These are phyloP conservation scores for Fremontodendron californicum DNA, from an alignment of 345 rosid species.

Conservation along the genomic window DNA sequence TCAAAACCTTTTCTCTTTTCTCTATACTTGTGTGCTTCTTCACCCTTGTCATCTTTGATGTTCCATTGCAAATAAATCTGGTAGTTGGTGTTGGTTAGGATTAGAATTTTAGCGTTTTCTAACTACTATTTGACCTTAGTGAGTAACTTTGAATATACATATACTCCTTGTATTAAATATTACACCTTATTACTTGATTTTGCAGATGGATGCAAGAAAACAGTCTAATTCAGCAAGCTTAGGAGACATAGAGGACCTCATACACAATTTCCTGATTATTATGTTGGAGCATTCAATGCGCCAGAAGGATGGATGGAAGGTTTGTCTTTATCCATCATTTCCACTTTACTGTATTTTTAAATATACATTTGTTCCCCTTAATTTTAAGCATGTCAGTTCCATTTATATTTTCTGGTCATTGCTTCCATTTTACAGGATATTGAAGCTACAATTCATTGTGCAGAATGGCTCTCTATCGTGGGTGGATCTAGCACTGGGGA, in stretches of 20 bases:
- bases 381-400: background rate
- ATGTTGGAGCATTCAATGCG: conserved; percentile 98
- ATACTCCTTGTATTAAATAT: background rate
- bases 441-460: conserved; percentile 99
- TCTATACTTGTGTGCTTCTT: conserved; percentile 7
- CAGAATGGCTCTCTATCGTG: conserved; percentile 97
- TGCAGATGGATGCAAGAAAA: conserved; percentile 68
- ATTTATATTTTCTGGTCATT: conserved; percentile 2
- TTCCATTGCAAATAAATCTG: background rate
- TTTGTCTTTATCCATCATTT: conserved; percentile 20
- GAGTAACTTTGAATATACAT: background rate
- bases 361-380: conserved; percentile 1
- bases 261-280: conserved; percentile 87
- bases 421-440: conserved; percentile 64
- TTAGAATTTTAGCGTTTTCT: conserved; percentile 11
- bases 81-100: background rate
- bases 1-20: conserved; percentile 11
- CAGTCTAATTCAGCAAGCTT: conserved; percentile 44
- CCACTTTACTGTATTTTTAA: conserved; percentile 10
- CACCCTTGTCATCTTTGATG: background rate
- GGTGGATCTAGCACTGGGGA: conserved; percentile 99
- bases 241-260: conserved; percentile 82
- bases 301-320: conserved; percentile 99
- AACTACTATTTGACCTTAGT: conserved; percentile 6
- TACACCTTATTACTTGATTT: conserved; percentile 22